phyloP scores from a whole-genome alignment of 2,329 filamentous ascomycete genomes.

The Verruconis gallopava region DNA sequence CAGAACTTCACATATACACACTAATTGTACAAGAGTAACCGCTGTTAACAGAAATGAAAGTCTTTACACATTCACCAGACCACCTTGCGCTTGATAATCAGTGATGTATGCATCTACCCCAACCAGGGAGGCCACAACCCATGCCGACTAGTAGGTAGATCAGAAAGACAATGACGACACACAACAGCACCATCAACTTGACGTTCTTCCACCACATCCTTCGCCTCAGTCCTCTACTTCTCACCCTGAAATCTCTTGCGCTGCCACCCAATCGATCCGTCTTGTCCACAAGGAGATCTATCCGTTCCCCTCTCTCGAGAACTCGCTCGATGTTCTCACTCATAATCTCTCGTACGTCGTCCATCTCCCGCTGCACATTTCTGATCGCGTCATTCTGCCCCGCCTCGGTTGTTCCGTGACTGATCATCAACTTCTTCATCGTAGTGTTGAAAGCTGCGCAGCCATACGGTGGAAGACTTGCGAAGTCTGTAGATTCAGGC shows the following conservation, averaged over 20 bases:
- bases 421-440: constrained; percentile 65
- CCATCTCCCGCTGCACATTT: constrained; percentile 79
- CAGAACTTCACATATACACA: neutral
- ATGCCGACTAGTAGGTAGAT: constrained; percentile 60
- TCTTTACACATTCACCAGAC: too few species aligned
- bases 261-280: constrained; percentile 82
- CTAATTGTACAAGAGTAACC: neutral
- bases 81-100: neutral
- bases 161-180: constrained; percentile 58
- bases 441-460: constrained; percentile 75
- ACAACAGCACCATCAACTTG: constrained; percentile 74
- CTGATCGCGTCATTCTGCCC: constrained; percentile 69
- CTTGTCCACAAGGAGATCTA: constrained; percentile 91
- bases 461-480: constrained; percentile 73
- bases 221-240: constrained; percentile 73
- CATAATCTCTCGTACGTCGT: constrained; percentile 87
- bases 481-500: constrained; percentile 55
- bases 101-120: constrained; percentile 24
- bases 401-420: constrained; percentile 66
- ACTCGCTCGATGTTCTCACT: constrained; percentile 87
- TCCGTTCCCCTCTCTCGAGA: constrained; percentile 74
- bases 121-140: constrained; percentile 51
- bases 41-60: too few species aligned
- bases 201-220: constrained; percentile 99
- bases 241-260: constrained; percentile 78